Base-by-base conservation (phyloP, 1,284 basidiomycete species). In the Ceratorhiza oryzae-sativae region DNA sequence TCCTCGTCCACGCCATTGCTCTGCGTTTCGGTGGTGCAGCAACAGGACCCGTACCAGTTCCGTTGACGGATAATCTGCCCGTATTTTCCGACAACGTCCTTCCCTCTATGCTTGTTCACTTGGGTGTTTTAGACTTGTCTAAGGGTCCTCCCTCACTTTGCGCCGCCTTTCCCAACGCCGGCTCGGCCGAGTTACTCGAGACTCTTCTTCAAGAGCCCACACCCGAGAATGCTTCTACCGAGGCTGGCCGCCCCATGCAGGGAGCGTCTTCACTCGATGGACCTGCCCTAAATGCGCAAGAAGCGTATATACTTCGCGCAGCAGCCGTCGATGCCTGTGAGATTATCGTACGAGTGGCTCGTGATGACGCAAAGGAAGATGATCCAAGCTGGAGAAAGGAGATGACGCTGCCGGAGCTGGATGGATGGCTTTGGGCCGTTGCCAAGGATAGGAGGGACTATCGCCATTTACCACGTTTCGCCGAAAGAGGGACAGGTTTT, bases 1-100 rank as follows among this genome's bases (percentile, higher is more conserved):
- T 94, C 80, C 85, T 96, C 48, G 82, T 95, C 49, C 87, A 92
- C 73, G 88, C 88, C 6, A 81, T 95, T 67, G 81, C 80, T 20
- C 79, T 90, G 45, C 87, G 90, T 42, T 91, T 93, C 80, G 85
- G 86, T 48, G 79, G 82, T 18, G 77, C 82, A 59, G 78, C 85
- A 36, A 20, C 34, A 13, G 30, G 32, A 39, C 46, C 63, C 1
- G 86, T 93, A 75, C 87, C 87, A 25, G 79, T 90, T 6, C 90
- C 90, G 12, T 81, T 84, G 39, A 88, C 89, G 1, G 78, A 80
- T 2, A 79, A 83, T 42, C 80, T 90, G 23, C 94, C 94, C 9
- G 84, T 94, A 63, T 95, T 94, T 78, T 84, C 90, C 5, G 94
- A 96, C 81, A 94, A 95, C 77, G 92, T 96, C 58, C 80, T 95